These are phyloP conservation scores for Akanthomyces lecanii DNA, from an alignment of 2,329 filamentous ascomycete genomes.

Conservation along the genomic window DNA sequence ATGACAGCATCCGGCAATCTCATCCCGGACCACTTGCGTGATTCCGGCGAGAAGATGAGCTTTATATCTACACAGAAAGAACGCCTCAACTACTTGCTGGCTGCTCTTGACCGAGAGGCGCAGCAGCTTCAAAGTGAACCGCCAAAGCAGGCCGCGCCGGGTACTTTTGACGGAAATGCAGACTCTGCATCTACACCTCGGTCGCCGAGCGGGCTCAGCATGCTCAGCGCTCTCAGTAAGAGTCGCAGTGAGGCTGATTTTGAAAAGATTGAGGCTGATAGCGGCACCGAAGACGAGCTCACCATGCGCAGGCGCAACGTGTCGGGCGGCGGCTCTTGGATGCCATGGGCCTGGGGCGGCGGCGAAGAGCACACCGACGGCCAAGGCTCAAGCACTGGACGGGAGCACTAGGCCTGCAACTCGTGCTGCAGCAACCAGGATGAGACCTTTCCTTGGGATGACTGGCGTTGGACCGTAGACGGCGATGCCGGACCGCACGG, in stretches of 20 bases:
- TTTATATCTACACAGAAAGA: constrained; percentile 80
- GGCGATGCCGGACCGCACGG: constrained; percentile 16
- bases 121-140: constrained; percentile 46
- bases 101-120: constrained; percentile 76
- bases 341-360: constrained; percentile 45
- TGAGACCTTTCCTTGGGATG: constrained; percentile 2
- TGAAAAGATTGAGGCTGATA: constrained; percentile 79
- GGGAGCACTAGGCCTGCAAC: constrained; percentile 31
- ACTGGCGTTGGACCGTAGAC: constrained; percentile 16
- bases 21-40: constrained; percentile 65
- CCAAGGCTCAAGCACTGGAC: constrained; percentile 35
- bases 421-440: constrained; percentile 8
- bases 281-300: constrained; percentile 52
- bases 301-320: constrained; percentile 31
- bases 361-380: constrained; percentile 19
- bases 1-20: constrained; percentile 50
- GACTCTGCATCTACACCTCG: constrained; percentile 36
- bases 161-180: constrained; percentile 25
- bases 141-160: constrained; percentile 27
- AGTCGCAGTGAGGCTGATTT: constrained; percentile 86
- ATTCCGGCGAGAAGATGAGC: constrained; percentile 61
- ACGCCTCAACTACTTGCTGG: constrained; percentile 67
- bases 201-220: constrained; percentile 45
- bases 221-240: constrained; percentile 62
- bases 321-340: constrained; percentile 37